Percentiles rank a stretch among this genome's conserved stretches.
These are phyloP conservation scores for Saturnispora silvae DNA, from an alignment of 805 yeast genomes.

Conservation along the genomic window DNA sequence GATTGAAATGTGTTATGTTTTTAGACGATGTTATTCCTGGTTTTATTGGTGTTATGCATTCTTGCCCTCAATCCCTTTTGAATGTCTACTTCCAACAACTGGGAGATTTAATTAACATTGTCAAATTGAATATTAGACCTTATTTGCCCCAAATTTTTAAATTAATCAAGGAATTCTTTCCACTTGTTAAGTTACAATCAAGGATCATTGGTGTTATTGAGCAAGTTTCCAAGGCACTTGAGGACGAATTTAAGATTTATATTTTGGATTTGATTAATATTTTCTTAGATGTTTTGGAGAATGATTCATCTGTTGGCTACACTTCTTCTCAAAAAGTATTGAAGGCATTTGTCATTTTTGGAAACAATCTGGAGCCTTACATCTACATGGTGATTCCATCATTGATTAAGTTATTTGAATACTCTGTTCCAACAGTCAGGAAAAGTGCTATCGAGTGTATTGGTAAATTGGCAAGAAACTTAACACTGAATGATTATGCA, in stretches of 20 bases:
- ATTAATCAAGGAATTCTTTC: conserved; percentile 66
- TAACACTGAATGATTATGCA: conserved; percentile 76
- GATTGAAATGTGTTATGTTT: conserved; percentile 82
- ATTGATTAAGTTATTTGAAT: conserved; percentile 71
- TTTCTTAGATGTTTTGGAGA: conserved; percentile 65
- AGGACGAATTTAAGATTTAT: conserved; percentile 83
- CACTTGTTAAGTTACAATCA: conserved; percentile 52
- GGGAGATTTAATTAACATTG: conserved; percentile 67
- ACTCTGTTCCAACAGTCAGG: conserved; percentile 48
- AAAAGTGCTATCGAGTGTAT: conserved; percentile 71
- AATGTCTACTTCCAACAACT: conserved; percentile 87
- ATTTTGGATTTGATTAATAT: conserved; percentile 70
- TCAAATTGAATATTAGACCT: conserved; percentile 83
- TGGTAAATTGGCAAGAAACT: conserved; percentile 66
- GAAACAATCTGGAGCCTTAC: conserved; percentile 79
- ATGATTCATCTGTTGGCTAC: conserved; percentile 51
- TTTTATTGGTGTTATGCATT: conserved; percentile 70
- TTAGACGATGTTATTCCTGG: conserved; percentile 84
- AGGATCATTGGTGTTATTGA: conserved; percentile 75
- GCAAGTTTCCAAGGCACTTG: conserved; percentile 73
- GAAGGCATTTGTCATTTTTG: conserved; percentile 76
- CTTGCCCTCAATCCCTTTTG: conserved; percentile 66
- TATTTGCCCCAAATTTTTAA: conserved; percentile 65
- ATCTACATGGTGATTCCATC: conserved; percentile 82
- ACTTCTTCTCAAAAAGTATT: conserved; percentile 63